Conservation (phyloP, 2,329 filamentous ascomycete genomes). For the Malbranchea zuffiana region DNA sequence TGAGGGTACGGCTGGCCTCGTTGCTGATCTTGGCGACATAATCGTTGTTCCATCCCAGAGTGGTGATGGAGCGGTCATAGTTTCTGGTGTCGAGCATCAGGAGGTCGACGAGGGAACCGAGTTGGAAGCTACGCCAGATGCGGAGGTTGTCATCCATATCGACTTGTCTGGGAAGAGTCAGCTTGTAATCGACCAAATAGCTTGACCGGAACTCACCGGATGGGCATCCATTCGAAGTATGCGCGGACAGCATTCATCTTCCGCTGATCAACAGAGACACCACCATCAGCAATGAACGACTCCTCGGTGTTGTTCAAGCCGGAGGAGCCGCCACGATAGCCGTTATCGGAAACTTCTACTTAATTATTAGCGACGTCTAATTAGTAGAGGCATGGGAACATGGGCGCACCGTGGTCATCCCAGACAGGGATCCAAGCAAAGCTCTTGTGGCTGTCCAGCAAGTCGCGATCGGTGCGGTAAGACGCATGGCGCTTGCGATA, state of each 20-base stretch:
- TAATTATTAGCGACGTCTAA: constrained; percentile 6
- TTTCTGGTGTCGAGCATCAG: constrained; percentile 59
- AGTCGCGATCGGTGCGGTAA: constrained; percentile 52
- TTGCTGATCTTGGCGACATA: constrained; percentile 54
- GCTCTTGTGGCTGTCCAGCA: constrained; percentile 44
- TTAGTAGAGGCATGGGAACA: neutral
- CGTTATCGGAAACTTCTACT: constrained; percentile 52
- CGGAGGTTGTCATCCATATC: constrained; percentile 59
- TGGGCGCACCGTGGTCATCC: constrained; percentile 46
- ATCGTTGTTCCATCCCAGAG: constrained; percentile 47
- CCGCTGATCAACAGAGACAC: constrained; percentile 57
- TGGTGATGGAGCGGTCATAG: constrained; percentile 57
- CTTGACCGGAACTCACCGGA: constrained; percentile 25
- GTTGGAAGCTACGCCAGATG: constrained; percentile 56
- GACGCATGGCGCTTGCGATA: constrained; percentile 49
- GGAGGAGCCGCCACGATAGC: constrained; percentile 51
- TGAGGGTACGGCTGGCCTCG: constrained; percentile 56
- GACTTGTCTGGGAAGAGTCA: constrained; percentile 35
- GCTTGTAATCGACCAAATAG: constrained; percentile 16
- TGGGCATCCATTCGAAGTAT: constrained; percentile 57
- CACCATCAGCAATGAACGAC: constrained; percentile 49
- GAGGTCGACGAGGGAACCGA: constrained; percentile 55
- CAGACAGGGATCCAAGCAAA: constrained; percentile 55
- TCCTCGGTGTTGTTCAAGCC: constrained; percentile 55
- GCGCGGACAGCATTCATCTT: constrained; percentile 64